Conservation (phyloP, 805 yeast genomes). For the Cyberlindnera euphorbiae region DNA sequence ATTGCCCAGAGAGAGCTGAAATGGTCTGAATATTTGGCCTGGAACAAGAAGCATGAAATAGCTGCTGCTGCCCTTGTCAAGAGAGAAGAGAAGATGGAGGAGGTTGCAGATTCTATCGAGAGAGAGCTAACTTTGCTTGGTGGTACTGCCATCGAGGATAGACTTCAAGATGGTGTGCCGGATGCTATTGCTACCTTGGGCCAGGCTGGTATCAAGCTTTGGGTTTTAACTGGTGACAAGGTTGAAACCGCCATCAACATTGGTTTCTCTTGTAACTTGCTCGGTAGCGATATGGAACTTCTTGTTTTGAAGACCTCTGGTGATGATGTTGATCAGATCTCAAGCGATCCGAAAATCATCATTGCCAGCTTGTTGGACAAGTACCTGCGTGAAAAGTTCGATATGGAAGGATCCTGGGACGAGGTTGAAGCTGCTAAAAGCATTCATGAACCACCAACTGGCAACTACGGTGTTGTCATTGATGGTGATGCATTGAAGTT, state of each 20-base stretch:
- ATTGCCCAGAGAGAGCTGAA: conserved; percentile 63
- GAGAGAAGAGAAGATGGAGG: conserved; percentile 72
- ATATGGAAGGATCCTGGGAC: conserved; percentile 50
- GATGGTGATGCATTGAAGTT: conserved; percentile 72
- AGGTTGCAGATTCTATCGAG: conserved; percentile 67
- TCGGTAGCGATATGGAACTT: conserved; percentile 74
- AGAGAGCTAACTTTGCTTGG: conserved; percentile 61
- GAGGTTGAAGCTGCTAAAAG: conserved; percentile 49
- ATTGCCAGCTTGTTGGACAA: conserved; percentile 46
- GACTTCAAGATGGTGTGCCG: conserved; percentile 81
- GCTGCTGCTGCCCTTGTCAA: conserved; percentile 62
- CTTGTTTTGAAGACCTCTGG: conserved; percentile 58
- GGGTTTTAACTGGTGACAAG: conserved; percentile 95
- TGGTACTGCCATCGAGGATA: conserved; percentile 86
- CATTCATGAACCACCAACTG: conserved; percentile 66
- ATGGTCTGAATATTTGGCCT: conserved; percentile 54
- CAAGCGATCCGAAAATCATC: conserved; percentile 33
- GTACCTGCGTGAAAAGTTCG: conserved; percentile 51
- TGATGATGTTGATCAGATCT: conserved; percentile 44
- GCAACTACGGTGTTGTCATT: conserved; percentile 61
- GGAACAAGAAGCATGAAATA: conserved; percentile 56
- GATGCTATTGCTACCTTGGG: conserved; percentile 68
- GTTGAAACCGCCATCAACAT: conserved; percentile 98
- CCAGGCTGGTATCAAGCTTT: conserved; percentile 72
- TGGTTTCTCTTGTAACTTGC: conserved; percentile 94